A percentile compares a stretch with the other conserved stretches of the same genome.
phyloP scores from a whole-genome alignment of 116 monocot species.

The Trichopus zeylanicus region DNA sequence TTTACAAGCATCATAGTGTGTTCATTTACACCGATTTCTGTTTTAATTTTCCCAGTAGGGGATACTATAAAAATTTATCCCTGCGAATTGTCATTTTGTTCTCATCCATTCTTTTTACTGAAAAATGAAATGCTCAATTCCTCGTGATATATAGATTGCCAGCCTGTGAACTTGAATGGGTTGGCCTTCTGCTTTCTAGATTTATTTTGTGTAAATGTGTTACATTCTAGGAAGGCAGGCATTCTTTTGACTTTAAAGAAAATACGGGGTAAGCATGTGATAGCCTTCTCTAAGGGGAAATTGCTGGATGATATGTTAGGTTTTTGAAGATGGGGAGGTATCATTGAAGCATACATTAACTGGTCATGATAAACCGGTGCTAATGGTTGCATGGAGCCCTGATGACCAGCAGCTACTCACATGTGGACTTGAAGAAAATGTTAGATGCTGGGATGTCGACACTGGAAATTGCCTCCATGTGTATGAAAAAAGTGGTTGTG shows the following conservation, averaged over 20 bases:
- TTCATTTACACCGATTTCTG: no score
- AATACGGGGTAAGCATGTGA: background rate
- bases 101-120: no score
- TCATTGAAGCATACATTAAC: conserved; percentile 53
- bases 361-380: conserved; percentile 66
- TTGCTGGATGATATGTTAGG: conserved; percentile 23
- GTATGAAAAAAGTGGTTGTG: conserved; percentile 46
- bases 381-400: conserved; percentile 87
- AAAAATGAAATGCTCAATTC: no score
- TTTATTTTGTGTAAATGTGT: no score
- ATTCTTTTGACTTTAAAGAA: background rate
- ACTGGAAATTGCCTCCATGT: conserved; percentile 52
- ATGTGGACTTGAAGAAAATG: conserved; percentile 74
- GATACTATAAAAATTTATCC: no score
- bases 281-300: background rate
- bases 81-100: no score
- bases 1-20: no score
- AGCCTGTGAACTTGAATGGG: no score
- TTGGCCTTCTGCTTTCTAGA: no score
- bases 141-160: no score
- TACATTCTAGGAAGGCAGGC: no score
- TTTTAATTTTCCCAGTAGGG: no score
- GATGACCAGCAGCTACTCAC: conserved; percentile 71
- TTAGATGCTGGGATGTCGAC: conserved; percentile 60
- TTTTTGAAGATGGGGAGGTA: conserved; percentile 55